phyloP scores from a whole-genome alignment of 1,284 basidiomycete genomes.

The Malassezia yamatoensis region DNA sequence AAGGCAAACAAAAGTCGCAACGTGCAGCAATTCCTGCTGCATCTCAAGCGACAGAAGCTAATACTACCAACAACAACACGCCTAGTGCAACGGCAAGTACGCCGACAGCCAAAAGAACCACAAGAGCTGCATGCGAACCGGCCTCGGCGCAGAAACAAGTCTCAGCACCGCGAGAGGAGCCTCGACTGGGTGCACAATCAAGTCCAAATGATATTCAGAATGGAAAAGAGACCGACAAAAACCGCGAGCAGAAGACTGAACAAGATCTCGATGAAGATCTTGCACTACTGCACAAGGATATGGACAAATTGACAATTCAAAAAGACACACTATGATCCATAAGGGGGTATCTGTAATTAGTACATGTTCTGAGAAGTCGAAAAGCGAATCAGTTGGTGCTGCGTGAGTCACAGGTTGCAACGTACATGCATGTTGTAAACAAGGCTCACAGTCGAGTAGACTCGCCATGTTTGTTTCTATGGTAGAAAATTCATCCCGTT shows the following conservation, averaged over 20 bases:
- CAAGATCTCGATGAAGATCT: no score
- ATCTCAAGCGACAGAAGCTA: no score
- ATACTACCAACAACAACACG: no score
- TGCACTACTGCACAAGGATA: not conserved
- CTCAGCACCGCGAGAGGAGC: not conserved
- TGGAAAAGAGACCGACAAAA: no score
- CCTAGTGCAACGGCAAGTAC: no score
- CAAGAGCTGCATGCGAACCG: no score
- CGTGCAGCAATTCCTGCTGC: no score
- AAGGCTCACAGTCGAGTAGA: slow-evolving; percentile 10
- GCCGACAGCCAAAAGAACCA: no score
- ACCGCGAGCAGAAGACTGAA: no score
- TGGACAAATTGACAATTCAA: not conserved
- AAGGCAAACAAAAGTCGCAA: no score
- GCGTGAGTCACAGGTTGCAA: not conserved
- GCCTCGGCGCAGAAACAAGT: no score
- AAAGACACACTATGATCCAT: not conserved
- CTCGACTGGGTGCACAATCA: not conserved
- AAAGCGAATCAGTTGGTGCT: slow-evolving; percentile 17
- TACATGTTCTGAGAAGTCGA: not conserved
- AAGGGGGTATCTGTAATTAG: slow-evolving; percentile 1
- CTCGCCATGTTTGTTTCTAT: slow-evolving; percentile 19
- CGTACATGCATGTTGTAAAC: slow-evolving; percentile 20
- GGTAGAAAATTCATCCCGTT: slow-evolving; percentile 16
- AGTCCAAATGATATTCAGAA: not conserved